These are phyloP conservation scores for peach (Prunus persica) DNA, from an alignment of 306 rosid species.

Conservation along the genomic window Prunus_persica_NCBIv2 NC_034015.1:20694001-20694500, in stretches of 20 bases:
- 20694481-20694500: constrained; percentile 50
- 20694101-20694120: background rate
- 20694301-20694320: constrained; percentile 76
- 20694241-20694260: constrained; percentile 81
- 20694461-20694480: constrained; percentile 36
- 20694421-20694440: constrained; percentile 18
- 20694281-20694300: constrained; percentile 85
- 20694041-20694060: too few species aligned
- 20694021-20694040: background rate
- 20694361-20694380: constrained; percentile 49
- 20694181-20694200: constrained; percentile 84
- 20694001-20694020: constrained; percentile 9
- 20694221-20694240: constrained; percentile 72
- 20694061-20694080: background rate
- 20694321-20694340: constrained; percentile 54
- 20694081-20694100: background rate
- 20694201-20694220: constrained; percentile 76
- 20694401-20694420: background rate
- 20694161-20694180: background rate
- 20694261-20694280: constrained; percentile 89
- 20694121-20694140: background rate
- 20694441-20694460: constrained; percentile 13
- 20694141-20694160: background rate
- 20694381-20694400: constrained; percentile 13
- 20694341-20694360: constrained; percentile 86